Evolutionary conservation across 306 rosid species (phyloP).

Genomic region (Quercus cerris): DNA sequence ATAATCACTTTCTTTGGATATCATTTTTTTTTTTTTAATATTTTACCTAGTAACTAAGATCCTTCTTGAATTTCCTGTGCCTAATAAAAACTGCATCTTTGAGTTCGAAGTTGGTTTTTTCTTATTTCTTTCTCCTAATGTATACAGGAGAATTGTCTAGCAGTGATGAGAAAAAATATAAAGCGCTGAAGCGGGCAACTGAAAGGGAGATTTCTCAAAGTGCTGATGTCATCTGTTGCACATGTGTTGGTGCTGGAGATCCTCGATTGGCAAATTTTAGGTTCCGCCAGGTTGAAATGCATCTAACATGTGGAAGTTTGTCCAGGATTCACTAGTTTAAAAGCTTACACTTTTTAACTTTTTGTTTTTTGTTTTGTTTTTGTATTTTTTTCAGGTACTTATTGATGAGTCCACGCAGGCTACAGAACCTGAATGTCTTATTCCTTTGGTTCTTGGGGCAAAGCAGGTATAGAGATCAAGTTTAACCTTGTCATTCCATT

Average conservation of each 20-base stretch:
- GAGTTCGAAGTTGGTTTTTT: neutral
- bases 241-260: slow-evolving; percentile 99
- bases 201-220: slow-evolving; percentile 99
- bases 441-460: slow-evolving; percentile 98
- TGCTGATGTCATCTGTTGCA: slow-evolving; percentile 99
- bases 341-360: slow-evolving; percentile 17
- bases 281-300: slow-evolving; percentile 87
- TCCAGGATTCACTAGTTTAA: slow-evolving; percentile 2
- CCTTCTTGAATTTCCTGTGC: neutral
- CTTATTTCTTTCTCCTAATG: neutral
- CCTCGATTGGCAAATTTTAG: slow-evolving; percentile 96
- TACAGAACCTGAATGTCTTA: slow-evolving; percentile 98
- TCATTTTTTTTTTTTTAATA: no score
- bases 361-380: neutral
- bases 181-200: slow-evolving; percentile 96
- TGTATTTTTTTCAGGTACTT: slow-evolving; percentile 58
- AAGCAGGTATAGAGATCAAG: slow-evolving; percentile 67
- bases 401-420: slow-evolving; percentile 99
- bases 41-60: no score
- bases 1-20: no score
- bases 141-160: slow-evolving; percentile 90
- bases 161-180: slow-evolving; percentile 96
- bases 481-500: neutral
- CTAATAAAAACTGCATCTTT: neutral
- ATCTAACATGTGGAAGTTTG: slow-evolving; percentile 1